Evolutionary conservation across 2,329 filamentous ascomycete species (phyloP).

Genomic region (Zasmidium citrigriseum): DNA sequence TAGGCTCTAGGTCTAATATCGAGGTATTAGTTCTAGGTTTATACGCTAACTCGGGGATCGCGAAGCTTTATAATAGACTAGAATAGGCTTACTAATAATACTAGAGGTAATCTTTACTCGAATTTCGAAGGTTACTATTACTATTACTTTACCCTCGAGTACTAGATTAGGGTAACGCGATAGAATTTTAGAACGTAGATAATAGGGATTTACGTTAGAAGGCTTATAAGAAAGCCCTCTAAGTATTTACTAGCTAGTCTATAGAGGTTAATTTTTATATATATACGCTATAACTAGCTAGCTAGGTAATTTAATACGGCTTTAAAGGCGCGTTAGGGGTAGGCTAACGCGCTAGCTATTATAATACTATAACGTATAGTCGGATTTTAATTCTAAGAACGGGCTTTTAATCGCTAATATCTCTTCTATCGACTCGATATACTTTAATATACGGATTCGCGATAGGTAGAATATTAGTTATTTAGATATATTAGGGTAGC

Average conservation of each 20-base stretch:
- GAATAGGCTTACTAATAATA: too few relatives aligned
- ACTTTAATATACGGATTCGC: background rate
- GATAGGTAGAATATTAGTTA: background rate
- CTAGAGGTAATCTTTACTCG: background rate
- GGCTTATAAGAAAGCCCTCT: background rate
- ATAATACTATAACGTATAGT: background rate
- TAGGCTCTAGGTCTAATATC: too few relatives aligned
- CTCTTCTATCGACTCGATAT: background rate
- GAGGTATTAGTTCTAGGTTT: too few relatives aligned
- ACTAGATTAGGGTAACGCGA: background rate
- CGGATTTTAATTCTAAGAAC: background rate
- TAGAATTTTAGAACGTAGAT: background rate
- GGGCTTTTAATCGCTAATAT: background rate
- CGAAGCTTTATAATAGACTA: too few relatives aligned
- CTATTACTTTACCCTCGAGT: background rate
- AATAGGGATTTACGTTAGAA: background rate
- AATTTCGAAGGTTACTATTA: background rate
- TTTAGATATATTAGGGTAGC: background rate
- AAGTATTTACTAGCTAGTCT: background rate
- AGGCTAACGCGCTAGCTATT: background rate
- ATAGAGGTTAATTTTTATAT: background rate
- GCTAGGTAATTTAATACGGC: background rate
- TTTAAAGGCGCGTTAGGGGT: background rate
- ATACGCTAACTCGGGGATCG: background rate
- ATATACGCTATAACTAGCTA: background rate